A percentile compares a stretch with the other conserved stretches of the same genome.
phyloP scores from a whole-genome alignment of 2,329 filamentous ascomycete species.

The Monilinia laxa region DNA sequence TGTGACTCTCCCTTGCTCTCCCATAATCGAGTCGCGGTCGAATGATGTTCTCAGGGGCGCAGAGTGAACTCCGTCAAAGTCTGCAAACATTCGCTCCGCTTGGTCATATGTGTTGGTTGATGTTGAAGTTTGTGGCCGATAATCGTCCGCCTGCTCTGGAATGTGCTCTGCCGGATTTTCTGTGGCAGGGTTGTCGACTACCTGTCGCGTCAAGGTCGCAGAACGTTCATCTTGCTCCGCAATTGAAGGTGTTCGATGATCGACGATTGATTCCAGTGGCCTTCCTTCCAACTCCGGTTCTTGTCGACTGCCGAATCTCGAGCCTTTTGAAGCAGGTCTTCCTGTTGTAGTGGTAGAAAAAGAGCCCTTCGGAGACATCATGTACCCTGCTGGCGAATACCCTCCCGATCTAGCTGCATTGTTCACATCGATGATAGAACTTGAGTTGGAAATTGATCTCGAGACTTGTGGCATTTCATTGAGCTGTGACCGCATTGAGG shows the following conservation, averaged over 20 bases:
- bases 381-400: constrained; percentile 66
- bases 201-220: constrained; percentile 32
- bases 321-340: constrained; percentile 56
- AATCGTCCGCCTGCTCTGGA: constrained; percentile 25
- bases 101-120: constrained; percentile 58
- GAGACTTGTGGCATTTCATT: constrained; percentile 30
- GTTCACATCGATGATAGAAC: constrained; percentile 70
- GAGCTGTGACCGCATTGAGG: constrained; percentile 56
- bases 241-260: constrained; percentile 32
- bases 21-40: constrained; percentile 16
- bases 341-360: constrained; percentile 48
- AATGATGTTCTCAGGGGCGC: constrained; percentile 27
- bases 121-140: constrained; percentile 33
- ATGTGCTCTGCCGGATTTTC: constrained; percentile 22
- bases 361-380: constrained; percentile 66
- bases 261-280: constrained; percentile 37
- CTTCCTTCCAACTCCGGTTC: constrained; percentile 41
- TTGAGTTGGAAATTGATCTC: constrained; percentile 50
- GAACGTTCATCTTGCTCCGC: constrained; percentile 36
- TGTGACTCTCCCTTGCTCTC: background rate
- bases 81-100: constrained; percentile 66
- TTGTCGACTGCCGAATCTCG: constrained; percentile 40
- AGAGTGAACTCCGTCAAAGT: constrained; percentile 81
- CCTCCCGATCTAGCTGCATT: constrained; percentile 65
- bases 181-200: constrained; percentile 29